Evolutionary conservation across 352 stramenopile genomes (phyloP).

Genomic region (Aphanomyces stellatus): DNA sequence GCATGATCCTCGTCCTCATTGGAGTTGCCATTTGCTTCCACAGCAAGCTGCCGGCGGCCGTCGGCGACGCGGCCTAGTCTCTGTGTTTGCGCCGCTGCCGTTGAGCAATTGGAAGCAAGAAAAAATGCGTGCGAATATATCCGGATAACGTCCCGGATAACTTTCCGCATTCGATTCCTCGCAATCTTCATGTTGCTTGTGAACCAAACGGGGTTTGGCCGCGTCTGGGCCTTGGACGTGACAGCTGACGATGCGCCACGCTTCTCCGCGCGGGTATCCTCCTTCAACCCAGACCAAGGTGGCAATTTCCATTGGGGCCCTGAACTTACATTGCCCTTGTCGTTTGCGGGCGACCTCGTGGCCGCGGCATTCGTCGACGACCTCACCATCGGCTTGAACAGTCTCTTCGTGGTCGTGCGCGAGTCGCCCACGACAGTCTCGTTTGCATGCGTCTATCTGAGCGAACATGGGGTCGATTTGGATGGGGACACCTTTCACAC

Average conservation of each 20-base stretch:
- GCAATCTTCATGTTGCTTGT: neutral
- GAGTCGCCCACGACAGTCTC: neutral
- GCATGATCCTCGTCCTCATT: conserved; percentile 50
- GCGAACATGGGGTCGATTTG: neutral
- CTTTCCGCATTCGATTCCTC: neutral
- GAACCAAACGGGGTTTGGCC: neutral
- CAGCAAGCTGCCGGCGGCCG: conserved; percentile 29
- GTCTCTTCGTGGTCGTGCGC: neutral
- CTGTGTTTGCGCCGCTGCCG: neutral
- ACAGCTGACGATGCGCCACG: neutral
- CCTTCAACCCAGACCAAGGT: neutral
- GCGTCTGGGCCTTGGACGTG: neutral
- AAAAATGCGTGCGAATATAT: neutral
- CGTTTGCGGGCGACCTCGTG: neutral
- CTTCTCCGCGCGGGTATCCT: neutral
- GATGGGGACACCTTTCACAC: neutral
- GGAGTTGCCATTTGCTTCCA: conserved; percentile 61
- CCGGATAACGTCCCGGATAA: neutral
- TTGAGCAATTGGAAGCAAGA: neutral
- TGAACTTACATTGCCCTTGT: neutral
- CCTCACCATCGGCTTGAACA: neutral
- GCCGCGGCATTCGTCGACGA: neutral
- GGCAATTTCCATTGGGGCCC: neutral
- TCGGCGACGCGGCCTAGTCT: neutral
- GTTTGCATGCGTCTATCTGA: neutral